Evolutionary conservation across 2,329 filamentous ascomycete species (phyloP).

Genomic region (Ceratocystiopsis minuta): DNA sequence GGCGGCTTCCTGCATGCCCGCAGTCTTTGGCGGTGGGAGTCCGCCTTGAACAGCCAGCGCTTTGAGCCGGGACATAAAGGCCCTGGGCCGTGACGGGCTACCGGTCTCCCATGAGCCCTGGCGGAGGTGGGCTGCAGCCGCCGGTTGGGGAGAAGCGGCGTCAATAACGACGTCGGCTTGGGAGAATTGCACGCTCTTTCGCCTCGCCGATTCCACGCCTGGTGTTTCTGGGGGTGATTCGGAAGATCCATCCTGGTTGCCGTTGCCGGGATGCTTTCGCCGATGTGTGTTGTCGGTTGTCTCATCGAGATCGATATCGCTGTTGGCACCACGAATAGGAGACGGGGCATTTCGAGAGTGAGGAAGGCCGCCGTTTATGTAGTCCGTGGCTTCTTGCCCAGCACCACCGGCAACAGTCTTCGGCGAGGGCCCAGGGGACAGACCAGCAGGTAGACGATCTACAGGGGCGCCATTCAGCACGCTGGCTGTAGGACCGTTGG

Average conservation of each 20-base stretch:
- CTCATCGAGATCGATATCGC: background rate
- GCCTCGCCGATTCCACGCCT: conserved; percentile 14
- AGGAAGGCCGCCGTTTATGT: conserved; percentile 19
- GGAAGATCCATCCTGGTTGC: background rate
- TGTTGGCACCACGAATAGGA: too few relatives aligned
- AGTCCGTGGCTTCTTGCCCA: conserved; percentile 17
- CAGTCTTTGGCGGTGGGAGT: conserved; percentile 27
- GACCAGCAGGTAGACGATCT: background rate
- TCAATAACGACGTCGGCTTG: conserved; percentile 33
- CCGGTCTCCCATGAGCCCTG: conserved; percentile 49
- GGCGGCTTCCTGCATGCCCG: conserved; percentile 12
- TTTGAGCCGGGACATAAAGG: conserved; percentile 64
- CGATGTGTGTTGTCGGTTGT: too few relatives aligned
- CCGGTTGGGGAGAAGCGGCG: too few relatives aligned
- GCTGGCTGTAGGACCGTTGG: too few relatives aligned
- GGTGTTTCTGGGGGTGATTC: conserved; percentile 5
- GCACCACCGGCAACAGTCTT: background rate
- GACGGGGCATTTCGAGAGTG: conserved; percentile 10
- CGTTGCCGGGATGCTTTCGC: too few relatives aligned
- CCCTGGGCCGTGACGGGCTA: conserved; percentile 42
- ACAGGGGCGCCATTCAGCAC: background rate
- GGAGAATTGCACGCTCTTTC: conserved; percentile 62
- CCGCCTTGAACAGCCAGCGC: conserved; percentile 43
- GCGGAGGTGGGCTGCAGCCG: conserved; percentile 20
- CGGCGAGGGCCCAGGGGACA: background rate